Evolutionary conservation across 2,329 filamentous ascomycete species (phyloP).

Genomic region (Colletotrichum acutatum): DNA sequence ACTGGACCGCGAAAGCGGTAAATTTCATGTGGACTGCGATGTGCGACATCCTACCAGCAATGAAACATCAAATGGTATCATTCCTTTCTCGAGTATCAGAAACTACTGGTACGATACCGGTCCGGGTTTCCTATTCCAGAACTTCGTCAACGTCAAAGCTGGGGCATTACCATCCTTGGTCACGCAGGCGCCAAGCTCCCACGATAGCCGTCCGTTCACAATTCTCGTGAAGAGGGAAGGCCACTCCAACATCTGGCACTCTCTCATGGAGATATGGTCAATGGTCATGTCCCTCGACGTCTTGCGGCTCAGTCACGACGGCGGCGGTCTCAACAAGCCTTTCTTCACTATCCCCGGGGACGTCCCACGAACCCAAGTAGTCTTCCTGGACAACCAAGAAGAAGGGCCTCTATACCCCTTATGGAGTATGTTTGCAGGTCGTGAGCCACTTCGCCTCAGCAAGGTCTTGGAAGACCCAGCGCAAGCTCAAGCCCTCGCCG

Average conservation of each 20-base stretch:
- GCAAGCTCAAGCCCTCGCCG: conserved; percentile 20
- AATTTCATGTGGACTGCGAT: too few species aligned
- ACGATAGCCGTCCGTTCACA: not conserved
- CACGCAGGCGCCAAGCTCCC: too few species aligned
- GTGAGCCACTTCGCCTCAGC: conserved; percentile 42
- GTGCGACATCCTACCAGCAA: too few species aligned
- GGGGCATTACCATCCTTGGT: too few species aligned
- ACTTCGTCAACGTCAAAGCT: too few species aligned
- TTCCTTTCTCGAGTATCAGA: too few species aligned
- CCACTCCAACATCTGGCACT: conserved; percentile 47
- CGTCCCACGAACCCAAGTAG: conserved; percentile 43
- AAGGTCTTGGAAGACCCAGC: conserved; percentile 36
- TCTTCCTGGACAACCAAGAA: conserved; percentile 47
- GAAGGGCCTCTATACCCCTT: conserved; percentile 50
- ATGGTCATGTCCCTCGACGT: conserved; percentile 47
- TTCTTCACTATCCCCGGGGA: conserved; percentile 38
- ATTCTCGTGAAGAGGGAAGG: conserved; percentile 50
- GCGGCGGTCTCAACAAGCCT: conserved; percentile 28
- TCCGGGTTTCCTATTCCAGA: too few species aligned
- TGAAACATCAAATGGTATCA: too few species aligned
- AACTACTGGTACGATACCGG: too few species aligned
- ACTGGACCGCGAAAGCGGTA: too few species aligned
- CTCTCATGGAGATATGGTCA: conserved; percentile 48
- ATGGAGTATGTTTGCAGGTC: conserved; percentile 49
- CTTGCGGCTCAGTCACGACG: conserved; percentile 41